Conservation (phyloP, 352 stramenopile species). For the Pythium myriotylum region DNA sequence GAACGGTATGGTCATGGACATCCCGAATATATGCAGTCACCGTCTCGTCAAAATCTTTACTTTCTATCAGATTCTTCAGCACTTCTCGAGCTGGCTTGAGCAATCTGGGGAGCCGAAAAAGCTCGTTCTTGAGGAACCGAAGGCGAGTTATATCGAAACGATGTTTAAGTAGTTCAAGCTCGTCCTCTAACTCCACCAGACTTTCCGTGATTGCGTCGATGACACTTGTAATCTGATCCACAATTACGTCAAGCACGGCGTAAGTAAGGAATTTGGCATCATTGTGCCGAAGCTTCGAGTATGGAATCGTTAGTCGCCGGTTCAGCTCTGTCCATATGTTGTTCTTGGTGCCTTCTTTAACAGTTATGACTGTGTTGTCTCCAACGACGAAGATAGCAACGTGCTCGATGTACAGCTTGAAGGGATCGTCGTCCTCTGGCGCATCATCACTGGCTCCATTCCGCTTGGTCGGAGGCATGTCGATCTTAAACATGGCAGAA, state of each 20-base stretch:
- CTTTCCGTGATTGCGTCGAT: slow-evolving; percentile 79
- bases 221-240: slow-evolving; percentile 80
- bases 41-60: slow-evolving; percentile 74
- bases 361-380: slow-evolving; percentile 85
- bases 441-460: slow-evolving; percentile 30
- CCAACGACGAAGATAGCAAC: slow-evolving; percentile 83
- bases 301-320: slow-evolving; percentile 70
- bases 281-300: slow-evolving; percentile 90
- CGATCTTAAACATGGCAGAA: slow-evolving; percentile 50
- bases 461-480: slow-evolving; percentile 17
- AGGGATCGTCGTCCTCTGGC: slow-evolving; percentile 55
- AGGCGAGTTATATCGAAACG: slow-evolving; percentile 74
- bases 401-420: slow-evolving; percentile 82
- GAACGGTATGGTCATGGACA: slow-evolving; percentile 81
- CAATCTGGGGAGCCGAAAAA: slow-evolving; percentile 73
- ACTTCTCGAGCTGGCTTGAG: slow-evolving; percentile 84
- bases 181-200: slow-evolving; percentile 76
- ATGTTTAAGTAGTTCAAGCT: slow-evolving; percentile 66
- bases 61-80: slow-evolving; percentile 85
- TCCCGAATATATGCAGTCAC: slow-evolving; percentile 87
- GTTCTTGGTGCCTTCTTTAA: slow-evolving; percentile 68
- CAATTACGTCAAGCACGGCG: slow-evolving; percentile 84
- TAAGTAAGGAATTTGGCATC: slow-evolving; percentile 89
- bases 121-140: slow-evolving; percentile 76
- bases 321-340: slow-evolving; percentile 80